Evolutionary conservation across 1,284 basidiomycete species (phyloP).

Genomic region (Austroboletus novae-zelandiae): DNA sequence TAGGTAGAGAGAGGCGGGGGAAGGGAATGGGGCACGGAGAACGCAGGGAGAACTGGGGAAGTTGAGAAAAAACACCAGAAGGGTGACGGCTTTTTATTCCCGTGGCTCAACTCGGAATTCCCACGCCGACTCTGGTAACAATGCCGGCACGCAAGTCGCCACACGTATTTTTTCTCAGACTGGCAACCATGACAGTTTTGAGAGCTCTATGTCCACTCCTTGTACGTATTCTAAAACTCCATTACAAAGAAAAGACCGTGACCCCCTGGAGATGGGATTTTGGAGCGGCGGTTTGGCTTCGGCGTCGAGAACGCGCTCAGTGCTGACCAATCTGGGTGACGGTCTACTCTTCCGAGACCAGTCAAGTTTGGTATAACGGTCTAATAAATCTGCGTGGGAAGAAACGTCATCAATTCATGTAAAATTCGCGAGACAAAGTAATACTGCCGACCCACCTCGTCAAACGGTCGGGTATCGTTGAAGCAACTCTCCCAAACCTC

Average conservation of each 20-base stretch:
- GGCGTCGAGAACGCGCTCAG: not conserved
- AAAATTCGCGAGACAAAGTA: not conserved
- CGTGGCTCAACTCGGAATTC: constrained; percentile 18
- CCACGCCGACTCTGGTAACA: constrained; percentile 16
- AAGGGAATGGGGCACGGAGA: not conserved
- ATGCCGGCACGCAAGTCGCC: constrained; percentile 21
- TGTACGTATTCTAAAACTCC: constrained; percentile 10
- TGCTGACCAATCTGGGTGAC: not conserved
- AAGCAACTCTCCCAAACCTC: constrained; percentile 98
- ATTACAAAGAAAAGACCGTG: not conserved
- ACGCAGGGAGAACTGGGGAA: constrained; percentile 13
- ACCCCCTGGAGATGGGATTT: constrained; percentile 5
- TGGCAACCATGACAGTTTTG: not conserved
- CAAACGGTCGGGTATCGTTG: constrained; percentile 93
- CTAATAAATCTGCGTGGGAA: constrained; percentile 34
- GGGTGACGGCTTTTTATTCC: constrained; percentile 20
- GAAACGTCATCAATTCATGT: not conserved
- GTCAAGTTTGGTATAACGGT: constrained; percentile 4
- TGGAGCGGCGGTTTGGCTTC: no score
- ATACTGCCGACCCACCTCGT: constrained; percentile 66
- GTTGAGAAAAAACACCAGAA: not conserved
- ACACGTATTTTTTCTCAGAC: constrained; percentile 1
- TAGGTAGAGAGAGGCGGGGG: not conserved
- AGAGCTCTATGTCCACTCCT: constrained; percentile 10
- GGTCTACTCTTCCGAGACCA: not conserved